Evolutionary conservation across 1,284 basidiomycete species (phyloP).

Genomic region (Ceratobasidium sp.): DNA sequence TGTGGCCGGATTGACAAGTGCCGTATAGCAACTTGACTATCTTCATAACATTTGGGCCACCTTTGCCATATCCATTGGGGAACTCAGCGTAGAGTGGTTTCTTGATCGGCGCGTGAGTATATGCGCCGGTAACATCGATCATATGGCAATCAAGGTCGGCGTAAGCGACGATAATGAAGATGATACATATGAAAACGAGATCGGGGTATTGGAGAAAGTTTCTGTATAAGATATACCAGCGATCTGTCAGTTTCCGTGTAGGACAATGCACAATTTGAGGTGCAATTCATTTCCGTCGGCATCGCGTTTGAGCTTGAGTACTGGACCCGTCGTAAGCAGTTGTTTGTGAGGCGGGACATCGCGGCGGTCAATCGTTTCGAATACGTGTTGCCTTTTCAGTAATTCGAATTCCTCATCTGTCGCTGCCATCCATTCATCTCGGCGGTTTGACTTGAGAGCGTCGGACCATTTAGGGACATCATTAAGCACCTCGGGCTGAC

Average conservation of each 20-base stretch:
- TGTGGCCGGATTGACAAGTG: neutral
- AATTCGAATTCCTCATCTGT: neutral
- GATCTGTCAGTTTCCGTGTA: constrained; percentile 12
- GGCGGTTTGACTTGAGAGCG: neutral
- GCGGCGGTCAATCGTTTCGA: neutral
- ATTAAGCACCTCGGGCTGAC: neutral
- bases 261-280: neutral
- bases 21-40: constrained; percentile 9
- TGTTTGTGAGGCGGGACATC: neutral
- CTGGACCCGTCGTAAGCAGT: neutral
- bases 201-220: constrained; percentile 15
- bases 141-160: constrained; percentile 10
- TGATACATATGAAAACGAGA: neutral
- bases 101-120: constrained; percentile 17
- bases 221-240: constrained; percentile 6
- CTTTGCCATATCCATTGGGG: neutral
- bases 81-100: constrained; percentile 7
- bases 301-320: constrained; percentile 1
- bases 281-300: neutral
- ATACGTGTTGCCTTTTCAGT: neutral
- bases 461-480: constrained; percentile 10
- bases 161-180: neutral
- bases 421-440: constrained; percentile 8
- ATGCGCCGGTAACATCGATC: too few relatives aligned
- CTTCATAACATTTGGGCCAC: constrained; percentile 18